Evolutionary conservation across 176 grass and related monocot species (phyloP).

Genomic region (Thinopyrum elongatum): DNA sequence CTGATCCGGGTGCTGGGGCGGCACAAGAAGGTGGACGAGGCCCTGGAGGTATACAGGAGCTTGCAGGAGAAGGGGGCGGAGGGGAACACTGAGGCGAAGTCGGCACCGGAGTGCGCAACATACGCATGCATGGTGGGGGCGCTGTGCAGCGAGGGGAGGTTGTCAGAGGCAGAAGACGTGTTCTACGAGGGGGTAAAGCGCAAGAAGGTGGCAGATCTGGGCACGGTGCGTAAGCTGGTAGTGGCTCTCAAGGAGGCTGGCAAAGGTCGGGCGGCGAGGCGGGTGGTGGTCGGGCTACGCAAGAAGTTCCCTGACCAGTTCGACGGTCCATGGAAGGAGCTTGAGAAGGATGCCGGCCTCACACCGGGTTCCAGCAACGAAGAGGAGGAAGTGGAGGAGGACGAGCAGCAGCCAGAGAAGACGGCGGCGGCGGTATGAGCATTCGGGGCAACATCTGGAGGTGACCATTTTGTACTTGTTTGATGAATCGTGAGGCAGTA

Average conservation of each 20-base stretch:
- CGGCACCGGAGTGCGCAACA: constrained; percentile 24
- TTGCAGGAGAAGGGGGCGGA: constrained; percentile 15
- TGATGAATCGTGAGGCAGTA: background rate
- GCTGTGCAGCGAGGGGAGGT: constrained; percentile 27
- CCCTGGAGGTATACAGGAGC: constrained; percentile 29
- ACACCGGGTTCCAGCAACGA: background rate
- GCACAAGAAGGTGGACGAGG: constrained; percentile 33
- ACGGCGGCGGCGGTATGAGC: background rate
- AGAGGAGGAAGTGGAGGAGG: background rate
- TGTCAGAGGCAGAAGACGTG: constrained; percentile 45
- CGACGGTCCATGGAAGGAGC: constrained; percentile 42
- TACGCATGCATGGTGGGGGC: constrained; percentile 25
- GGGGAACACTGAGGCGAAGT: background rate
- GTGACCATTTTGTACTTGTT: background rate
- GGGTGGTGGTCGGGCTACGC: constrained; percentile 38
- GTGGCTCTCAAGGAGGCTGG: constrained; percentile 29
- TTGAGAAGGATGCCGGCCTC: constrained; percentile 13
- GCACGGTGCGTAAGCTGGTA: constrained; percentile 35
- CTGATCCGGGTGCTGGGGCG: constrained; percentile 32
- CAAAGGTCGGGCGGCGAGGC: constrained; percentile 44
- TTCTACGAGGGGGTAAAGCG: constrained; percentile 37
- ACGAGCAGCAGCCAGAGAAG: background rate
- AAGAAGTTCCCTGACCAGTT: constrained; percentile 49
- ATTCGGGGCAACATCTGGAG: background rate
- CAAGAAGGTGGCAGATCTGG: constrained; percentile 35